phyloP scores from a whole-genome alignment of 1,284 basidiomycete species.

The Papiliotrema laurentii region DNA sequence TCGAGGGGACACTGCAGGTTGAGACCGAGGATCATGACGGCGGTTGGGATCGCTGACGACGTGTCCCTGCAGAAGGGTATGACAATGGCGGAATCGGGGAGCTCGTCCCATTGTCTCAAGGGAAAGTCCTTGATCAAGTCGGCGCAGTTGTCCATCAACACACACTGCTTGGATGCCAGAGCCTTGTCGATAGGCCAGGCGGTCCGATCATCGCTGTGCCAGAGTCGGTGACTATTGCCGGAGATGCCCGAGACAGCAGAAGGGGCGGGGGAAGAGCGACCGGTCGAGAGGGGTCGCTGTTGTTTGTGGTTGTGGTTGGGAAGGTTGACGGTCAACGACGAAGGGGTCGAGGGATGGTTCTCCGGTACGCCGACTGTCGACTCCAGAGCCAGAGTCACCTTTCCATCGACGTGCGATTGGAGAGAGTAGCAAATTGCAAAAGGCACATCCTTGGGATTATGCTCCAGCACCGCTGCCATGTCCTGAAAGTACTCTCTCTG shows the following conservation, averaged over 20 bases:
- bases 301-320: too few relatives aligned
- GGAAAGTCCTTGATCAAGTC: conserved; percentile 32
- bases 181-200: conserved; percentile 41
- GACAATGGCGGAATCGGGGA: conserved; percentile 43
- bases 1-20: conserved; percentile 42
- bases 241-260: conserved; percentile 31
- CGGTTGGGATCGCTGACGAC: conserved; percentile 30
- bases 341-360: conserved; percentile 15
- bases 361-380: conserved; percentile 28
- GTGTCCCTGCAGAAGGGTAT: conserved; percentile 43
- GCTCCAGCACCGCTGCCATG: conserved; percentile 20
- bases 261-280: conserved; percentile 27
- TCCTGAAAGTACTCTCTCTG: conserved; percentile 24
- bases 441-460: conserved; percentile 34
- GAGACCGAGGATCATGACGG: conserved; percentile 47
- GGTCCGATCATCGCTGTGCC: conserved; percentile 11
- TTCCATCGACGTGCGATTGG: conserved; percentile 2
- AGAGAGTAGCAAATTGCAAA: conserved; percentile 36
- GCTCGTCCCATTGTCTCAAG: conserved; percentile 43
- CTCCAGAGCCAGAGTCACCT: conserved; percentile 14
- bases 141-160: conserved; percentile 41
- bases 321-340: too few relatives aligned
- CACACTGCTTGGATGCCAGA: conserved; percentile 30
- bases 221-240: conserved; percentile 20
- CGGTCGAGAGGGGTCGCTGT: conserved; percentile 16